Conservation (phyloP, 345 rosid genomes). For the Aegle marmelos region DNA sequence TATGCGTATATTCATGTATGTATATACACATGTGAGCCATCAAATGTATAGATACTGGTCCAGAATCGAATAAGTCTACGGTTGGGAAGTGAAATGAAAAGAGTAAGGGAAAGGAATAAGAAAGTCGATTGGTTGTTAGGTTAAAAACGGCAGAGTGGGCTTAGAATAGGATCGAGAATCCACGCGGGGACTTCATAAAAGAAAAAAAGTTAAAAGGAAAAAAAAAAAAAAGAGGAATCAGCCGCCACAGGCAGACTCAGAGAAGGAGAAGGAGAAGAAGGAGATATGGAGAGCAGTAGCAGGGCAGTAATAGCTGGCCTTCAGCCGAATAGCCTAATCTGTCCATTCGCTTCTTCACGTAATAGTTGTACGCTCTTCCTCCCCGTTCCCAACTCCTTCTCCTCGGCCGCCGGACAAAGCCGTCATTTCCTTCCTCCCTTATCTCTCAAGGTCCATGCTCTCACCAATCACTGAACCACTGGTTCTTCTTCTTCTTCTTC, state of each 20-base stretch:
- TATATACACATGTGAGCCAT: too few species aligned
- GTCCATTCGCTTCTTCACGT: slow-evolving; percentile 54
- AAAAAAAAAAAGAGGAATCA: too few species aligned
- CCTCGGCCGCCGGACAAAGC: slow-evolving; percentile 13
- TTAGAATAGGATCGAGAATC: background rate
- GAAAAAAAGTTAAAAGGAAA: too few species aligned
- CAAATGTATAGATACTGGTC: too few species aligned
- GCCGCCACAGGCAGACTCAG: background rate
- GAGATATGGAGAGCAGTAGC: slow-evolving; percentile 49
- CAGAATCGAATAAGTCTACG: too few species aligned
- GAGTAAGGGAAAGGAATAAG: too few species aligned
- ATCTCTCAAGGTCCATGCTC: slow-evolving; percentile 38
- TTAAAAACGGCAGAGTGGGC: too few species aligned
- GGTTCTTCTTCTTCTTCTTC: too few species aligned
- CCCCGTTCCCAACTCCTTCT: background rate
- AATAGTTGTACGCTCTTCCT: slow-evolving; percentile 10
- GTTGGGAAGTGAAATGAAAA: too few species aligned
- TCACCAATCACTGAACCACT: background rate
- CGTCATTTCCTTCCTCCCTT: slow-evolving; percentile 20
- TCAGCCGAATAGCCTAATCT: slow-evolving; percentile 37
- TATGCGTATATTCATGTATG: too few species aligned
- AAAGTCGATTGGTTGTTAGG: too few species aligned
- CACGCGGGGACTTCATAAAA: background rate
- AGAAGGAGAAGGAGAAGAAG: background rate
- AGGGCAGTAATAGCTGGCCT: slow-evolving; percentile 31